phyloP scores from a whole-genome alignment of 1,139 yeast genomes.

The Geotrichum cucujoidarum region DNA sequence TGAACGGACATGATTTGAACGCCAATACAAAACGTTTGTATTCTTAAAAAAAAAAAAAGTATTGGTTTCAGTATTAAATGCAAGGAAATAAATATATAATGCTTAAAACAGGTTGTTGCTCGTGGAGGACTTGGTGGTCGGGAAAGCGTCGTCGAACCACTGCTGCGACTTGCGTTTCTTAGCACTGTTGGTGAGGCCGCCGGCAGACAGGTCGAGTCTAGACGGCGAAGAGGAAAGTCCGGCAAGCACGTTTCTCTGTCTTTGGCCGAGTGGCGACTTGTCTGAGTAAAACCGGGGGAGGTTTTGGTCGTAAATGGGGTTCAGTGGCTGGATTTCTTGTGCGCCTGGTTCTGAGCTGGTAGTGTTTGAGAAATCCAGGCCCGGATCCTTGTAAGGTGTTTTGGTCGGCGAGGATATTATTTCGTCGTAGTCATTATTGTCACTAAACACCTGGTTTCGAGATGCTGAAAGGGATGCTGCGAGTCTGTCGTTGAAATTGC shows the following conservation, averaged over 20 bases:
- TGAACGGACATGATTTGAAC: no score
- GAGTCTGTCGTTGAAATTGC: slow-evolving; percentile 3
- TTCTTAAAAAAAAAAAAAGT: no score
- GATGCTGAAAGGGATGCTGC: not conserved
- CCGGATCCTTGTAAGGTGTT: slow-evolving; percentile 10
- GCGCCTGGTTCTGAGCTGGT: not conserved
- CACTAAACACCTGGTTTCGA: not conserved
- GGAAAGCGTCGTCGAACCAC: slow-evolving; percentile 18
- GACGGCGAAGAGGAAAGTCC: not conserved
- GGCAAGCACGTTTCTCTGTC: not conserved
- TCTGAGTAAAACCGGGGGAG: slow-evolving; percentile 7
- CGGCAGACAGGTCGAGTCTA: not conserved
- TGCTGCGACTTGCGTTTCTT: slow-evolving; percentile 13
- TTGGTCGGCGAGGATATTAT: slow-evolving; percentile 11
- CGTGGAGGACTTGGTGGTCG: slow-evolving; percentile 5
- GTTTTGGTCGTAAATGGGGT: slow-evolving; percentile 15
- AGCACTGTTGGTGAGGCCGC: not conserved
- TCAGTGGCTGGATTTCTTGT: not conserved
- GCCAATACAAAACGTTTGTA: no score
- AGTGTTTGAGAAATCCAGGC: not conserved
- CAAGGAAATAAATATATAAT: slow-evolving; percentile 2
- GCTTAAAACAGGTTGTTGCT: not conserved
- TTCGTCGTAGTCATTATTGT: slow-evolving; percentile 7
- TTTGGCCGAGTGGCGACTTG: slow-evolving; percentile 4
- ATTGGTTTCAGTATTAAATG: not conserved